Conservation (phyloP, 2,329 filamentous ascomycete genomes). For the Colletotrichum scovillei region DNA sequence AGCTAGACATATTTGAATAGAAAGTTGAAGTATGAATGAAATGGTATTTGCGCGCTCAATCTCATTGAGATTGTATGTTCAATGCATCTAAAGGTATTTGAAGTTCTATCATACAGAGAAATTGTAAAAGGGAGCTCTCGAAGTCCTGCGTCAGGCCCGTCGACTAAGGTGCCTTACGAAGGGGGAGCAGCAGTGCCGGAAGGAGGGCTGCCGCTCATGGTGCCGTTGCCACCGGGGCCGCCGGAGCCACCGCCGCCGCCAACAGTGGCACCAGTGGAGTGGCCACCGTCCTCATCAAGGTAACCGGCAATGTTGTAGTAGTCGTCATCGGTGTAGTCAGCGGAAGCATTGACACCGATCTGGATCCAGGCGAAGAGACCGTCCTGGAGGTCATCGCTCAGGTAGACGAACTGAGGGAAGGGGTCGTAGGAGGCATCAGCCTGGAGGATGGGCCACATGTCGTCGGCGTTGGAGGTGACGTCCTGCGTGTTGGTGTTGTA, state of each 20-base stretch:
- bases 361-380: conserved; percentile 67
- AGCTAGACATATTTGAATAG: accelerated
- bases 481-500: conserved; percentile 59
- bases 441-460: conserved; percentile 54
- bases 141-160: neutral
- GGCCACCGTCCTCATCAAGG: conserved; percentile 25
- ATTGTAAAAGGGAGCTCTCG: neutral
- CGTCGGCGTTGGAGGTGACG: conserved; percentile 63
- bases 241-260: conserved; percentile 13
- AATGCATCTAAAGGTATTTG: conserved; percentile 14
- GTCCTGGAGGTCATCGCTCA: conserved; percentile 63
- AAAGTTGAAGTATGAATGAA: neutral
- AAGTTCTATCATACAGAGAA: conserved; percentile 4
- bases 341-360: conserved; percentile 58
- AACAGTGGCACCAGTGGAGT: conserved; percentile 9
- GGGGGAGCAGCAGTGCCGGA: conserved; percentile 11
- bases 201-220: conserved; percentile 18
- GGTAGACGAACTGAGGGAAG: conserved; percentile 66
- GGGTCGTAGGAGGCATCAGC: conserved; percentile 60
- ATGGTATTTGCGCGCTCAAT: neutral
- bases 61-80: conserved; percentile 7
- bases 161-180: neutral
- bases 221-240: conserved; percentile 10
- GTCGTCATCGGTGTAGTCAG: conserved; percentile 32
- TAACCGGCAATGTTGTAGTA: conserved; percentile 30